Base-by-base conservation (phyloP, 192 early-diverging fungal species). In the Entomortierella parvispora region DNA sequence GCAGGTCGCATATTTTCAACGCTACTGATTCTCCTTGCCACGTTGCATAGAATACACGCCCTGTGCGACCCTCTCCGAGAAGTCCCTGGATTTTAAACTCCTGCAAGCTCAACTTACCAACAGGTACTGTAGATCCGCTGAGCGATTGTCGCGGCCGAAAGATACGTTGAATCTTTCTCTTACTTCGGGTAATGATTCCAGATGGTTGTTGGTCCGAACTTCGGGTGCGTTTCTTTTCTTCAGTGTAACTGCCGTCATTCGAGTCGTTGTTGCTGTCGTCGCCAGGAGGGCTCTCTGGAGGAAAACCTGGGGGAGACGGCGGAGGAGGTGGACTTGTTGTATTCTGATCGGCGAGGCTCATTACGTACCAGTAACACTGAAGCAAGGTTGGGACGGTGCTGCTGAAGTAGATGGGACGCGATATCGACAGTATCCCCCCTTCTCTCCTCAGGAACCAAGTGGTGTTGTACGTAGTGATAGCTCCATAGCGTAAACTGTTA, bases 371-470 rank as follows among this genome's bases (percentile, higher is more conserved):
- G 53, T 65, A 56, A 23, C 53, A 65, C 1, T 65, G 37, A 33
- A 56, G 20, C n/a, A 56, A 29, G 31, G 42, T 47, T 4, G 52
- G 63, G 22, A 6, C 6, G 17, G 22, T 56, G 52, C 22, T 56
- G 63, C 55, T 20, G 42, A 43, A 43, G 23, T 10, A 31, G 64
- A 65, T 56, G 52, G 53, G 44, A 46, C 52, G 53, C 7, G 64
- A 65, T 56, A 56, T 65, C 64, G 43, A 65, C 43, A 56, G 20
- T 20, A 2, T 56, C 31, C 53, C 64, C 29, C 2, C 53, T 43
- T 65, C 64, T 65, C 64, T 54, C 43, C 28, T 65, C 63, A 65
- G 45, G 44, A 65, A 65, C 63, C 63, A 65, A 56, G 63, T 65
- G 1, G 54, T 3, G 63, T 47, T 0, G 63, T 65, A 56, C 12